Conservation (phyloP, 306 rosid species). For the Citrullus amarus region DNA sequence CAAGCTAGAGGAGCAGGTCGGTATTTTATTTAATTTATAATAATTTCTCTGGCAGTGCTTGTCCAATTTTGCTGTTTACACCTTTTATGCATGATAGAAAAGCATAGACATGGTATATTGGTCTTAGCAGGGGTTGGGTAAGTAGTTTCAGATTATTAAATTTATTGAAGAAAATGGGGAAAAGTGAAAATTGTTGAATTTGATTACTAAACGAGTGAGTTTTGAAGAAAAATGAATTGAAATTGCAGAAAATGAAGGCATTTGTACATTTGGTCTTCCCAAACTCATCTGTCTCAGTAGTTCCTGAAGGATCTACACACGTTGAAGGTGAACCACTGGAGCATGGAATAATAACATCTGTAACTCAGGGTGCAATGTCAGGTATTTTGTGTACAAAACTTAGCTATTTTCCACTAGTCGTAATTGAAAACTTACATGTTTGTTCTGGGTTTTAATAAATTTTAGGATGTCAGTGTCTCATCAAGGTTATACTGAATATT, state of each 20-base stretch:
- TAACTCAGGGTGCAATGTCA: conserved; percentile 82
- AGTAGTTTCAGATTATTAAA: neutral
- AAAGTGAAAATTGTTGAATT: neutral
- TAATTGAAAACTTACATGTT: neutral
- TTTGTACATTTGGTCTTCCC: conserved; percentile 81
- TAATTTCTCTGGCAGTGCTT: neutral
- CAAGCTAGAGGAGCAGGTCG: conserved; percentile 89
- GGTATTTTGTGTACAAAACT: conserved; percentile 30
- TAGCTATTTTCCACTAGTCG: neutral
- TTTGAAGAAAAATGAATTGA: neutral
- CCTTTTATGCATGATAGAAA: neutral
- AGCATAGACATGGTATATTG: neutral
- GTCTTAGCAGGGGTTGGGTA: neutral
- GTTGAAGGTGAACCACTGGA: conserved; percentile 52
- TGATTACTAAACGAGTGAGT: neutral
- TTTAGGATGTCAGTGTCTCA: neutral
- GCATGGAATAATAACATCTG: conserved; percentile 77
- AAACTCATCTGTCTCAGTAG: conserved; percentile 36
- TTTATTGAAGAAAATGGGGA: neutral
- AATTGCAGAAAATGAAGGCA: conserved; percentile 67
- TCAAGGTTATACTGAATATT: neutral
- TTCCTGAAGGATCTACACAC: conserved; percentile 29
- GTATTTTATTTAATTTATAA: neutral
- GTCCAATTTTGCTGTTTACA: neutral
- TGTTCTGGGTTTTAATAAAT: neutral